Evolutionary conservation across 441 rosid genomes (phyloP).

Genomic region (Eutrema salsugineum): DNA sequence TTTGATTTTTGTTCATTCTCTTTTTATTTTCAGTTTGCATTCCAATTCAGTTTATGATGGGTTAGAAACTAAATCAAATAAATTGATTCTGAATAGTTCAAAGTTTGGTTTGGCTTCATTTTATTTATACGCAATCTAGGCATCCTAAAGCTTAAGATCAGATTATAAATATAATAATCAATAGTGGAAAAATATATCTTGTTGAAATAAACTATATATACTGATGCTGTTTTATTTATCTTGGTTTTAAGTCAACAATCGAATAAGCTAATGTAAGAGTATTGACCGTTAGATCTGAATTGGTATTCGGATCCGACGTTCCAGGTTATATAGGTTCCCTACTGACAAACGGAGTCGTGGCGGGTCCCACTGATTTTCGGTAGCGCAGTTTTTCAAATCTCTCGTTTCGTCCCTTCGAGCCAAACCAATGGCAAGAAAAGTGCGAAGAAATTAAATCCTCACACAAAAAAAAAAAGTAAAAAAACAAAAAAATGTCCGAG

Average conservation of each 20-base stretch:
- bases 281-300: constrained; percentile 6
- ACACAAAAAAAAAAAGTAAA: background rate
- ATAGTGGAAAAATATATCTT: no score
- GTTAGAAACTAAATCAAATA: no score
- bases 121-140: no score
- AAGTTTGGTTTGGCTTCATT: no score
- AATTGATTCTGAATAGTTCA: no score
- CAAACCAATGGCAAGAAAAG: constrained; percentile 17
- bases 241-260: background rate
- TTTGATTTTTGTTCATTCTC: no score
- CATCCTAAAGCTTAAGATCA: no score
- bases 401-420: constrained; percentile 20
- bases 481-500: background rate
- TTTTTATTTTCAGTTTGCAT: no score
- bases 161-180: no score
- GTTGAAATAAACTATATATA: no score
- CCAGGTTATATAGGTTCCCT: background rate
- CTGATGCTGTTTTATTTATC: background rate
- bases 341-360: constrained; percentile 22
- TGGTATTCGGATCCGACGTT: constrained; percentile 15
- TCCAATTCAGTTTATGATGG: no score
- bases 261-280: background rate
- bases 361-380: constrained; percentile 22
- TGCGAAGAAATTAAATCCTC: background rate
- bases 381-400: constrained; percentile 16